Conservation (phyloP, 2,329 filamentous ascomycete genomes). For the Beauveria scarabaeidicola region DNA sequence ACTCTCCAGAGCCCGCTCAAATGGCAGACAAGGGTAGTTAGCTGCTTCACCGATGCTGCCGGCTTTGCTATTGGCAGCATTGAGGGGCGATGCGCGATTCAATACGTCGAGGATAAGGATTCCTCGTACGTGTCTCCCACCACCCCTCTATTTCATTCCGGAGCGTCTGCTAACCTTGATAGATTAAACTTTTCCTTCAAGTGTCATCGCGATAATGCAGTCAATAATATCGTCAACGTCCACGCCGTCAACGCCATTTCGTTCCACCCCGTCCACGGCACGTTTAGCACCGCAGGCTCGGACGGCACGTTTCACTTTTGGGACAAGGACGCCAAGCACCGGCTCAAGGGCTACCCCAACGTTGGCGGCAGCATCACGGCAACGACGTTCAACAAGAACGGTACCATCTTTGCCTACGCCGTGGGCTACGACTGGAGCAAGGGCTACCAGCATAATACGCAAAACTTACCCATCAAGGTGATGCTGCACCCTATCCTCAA, state of each 20-base stretch:
- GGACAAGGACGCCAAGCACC: constrained; percentile 87
- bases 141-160: not conserved
- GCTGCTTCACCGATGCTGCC: constrained; percentile 84
- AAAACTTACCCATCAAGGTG: constrained; percentile 66
- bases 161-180: constrained; percentile 7
- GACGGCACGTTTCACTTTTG: constrained; percentile 97
- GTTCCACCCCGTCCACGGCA: constrained; percentile 93
- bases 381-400: constrained; percentile 83
- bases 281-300: constrained; percentile 92
- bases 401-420: constrained; percentile 78
- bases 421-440: constrained; percentile 98
- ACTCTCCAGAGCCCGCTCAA: constrained; percentile 91
- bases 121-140: constrained; percentile 42
- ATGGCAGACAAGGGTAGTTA: constrained; percentile 94
- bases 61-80: constrained; percentile 96
- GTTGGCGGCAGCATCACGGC: constrained; percentile 82
- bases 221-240: constrained; percentile 74
- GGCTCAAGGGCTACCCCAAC: constrained; percentile 78
- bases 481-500: constrained; percentile 69
- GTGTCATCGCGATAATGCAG: constrained; percentile 79
- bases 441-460: constrained; percentile 78
- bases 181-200: constrained; percentile 98
- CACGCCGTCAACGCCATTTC: constrained; percentile 95
- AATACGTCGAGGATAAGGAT: constrained; percentile 97
- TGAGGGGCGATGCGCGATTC: constrained; percentile 93